phyloP scores from a whole-genome alignment of 495 filamentous ascomycete genomes.

The Aspergillus sclerotiicarbonarius region DNA sequence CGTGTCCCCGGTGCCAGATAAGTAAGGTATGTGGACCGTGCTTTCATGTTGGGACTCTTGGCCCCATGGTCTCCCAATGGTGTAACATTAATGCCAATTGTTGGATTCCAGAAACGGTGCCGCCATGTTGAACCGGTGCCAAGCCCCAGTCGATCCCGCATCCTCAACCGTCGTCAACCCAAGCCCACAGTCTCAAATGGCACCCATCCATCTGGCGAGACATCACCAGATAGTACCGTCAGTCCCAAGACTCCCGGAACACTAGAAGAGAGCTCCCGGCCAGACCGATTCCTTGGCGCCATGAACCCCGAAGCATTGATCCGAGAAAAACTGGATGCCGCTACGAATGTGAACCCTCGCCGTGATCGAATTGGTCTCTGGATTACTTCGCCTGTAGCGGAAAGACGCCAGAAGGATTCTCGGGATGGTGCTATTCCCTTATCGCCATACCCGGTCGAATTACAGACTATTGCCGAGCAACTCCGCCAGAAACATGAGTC shows the following conservation, averaged over 20 bases:
- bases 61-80: too few species aligned
- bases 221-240: not conserved
- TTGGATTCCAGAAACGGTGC: not conserved
- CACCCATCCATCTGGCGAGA: not conserved
- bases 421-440: not conserved
- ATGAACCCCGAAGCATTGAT: not conserved
- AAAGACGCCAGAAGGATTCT: not conserved
- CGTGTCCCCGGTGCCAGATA: not conserved
- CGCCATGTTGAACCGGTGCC: not conserved
- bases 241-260: not conserved
- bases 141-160: not conserved
- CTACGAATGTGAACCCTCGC: not conserved
- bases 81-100: not conserved
- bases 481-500: not conserved
- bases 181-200: not conserved
- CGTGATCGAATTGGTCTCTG: not conserved
- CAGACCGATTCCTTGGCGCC: not conserved
- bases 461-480: not conserved
- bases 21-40: not conserved
- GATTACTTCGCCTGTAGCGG: not conserved
- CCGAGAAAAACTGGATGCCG: not conserved
- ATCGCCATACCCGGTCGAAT: not conserved
- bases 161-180: not conserved
- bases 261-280: not conserved
- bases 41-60: too few species aligned